A percentile compares a stretch with the other conserved stretches of the same genome.
Conservation (phyloP, 148 eudicot genomes). For the Rhododendron simsii region DNA sequence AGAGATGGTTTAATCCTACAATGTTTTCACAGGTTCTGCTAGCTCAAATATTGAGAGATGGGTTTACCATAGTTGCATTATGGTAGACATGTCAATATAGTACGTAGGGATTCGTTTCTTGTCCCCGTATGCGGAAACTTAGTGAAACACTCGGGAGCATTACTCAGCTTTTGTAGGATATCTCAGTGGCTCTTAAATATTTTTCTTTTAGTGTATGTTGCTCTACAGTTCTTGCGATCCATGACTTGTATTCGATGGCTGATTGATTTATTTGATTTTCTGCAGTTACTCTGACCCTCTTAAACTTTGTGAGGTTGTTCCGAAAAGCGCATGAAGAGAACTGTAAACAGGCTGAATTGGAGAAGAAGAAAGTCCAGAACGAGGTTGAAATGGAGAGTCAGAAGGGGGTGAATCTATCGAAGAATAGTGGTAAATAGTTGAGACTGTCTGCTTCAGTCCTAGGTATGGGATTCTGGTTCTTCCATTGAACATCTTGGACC, state of each 20-base stretch:
- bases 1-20: background rate
- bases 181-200: background rate
- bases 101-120: background rate
- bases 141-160: background rate
- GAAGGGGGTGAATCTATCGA: conserved; percentile 42
- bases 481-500: conserved; percentile 11
- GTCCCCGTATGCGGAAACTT: background rate
- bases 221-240: background rate
- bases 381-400: conserved; percentile 75
- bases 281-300: conserved; percentile 77
- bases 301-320: conserved; percentile 77
- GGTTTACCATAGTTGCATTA: background rate
- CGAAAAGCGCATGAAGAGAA: conserved; percentile 90
- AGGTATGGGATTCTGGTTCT: conserved; percentile 12
- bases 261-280: conserved; percentile 1
- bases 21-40: background rate
- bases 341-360: conserved; percentile 76
- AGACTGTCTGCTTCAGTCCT: background rate
- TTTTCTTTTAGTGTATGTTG: background rate
- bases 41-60: background rate
- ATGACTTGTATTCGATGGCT: background rate
- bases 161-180: background rate
- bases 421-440: conserved; percentile 30
- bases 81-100: background rate
- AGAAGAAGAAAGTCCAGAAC: conserved; percentile 78